Conservation (phyloP, 768 basidiomycete species). For the Podaxis rugospora region DNA sequence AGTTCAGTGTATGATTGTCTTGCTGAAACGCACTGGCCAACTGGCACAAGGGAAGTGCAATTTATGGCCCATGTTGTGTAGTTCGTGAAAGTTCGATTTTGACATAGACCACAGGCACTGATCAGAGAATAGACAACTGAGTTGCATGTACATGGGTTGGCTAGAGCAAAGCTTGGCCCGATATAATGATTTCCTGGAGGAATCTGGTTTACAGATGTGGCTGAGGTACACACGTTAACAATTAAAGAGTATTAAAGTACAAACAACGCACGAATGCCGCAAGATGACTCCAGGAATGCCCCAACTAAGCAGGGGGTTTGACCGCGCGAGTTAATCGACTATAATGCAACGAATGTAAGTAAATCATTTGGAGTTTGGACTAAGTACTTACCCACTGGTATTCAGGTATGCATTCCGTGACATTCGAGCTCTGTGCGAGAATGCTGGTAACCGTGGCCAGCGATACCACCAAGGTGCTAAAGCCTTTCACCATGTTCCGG, state of each 20-base stretch:
- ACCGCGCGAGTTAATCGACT: constrained; percentile 35
- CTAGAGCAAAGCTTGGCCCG: constrained; percentile 30
- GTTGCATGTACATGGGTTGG: constrained; percentile 48
- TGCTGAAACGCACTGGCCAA: constrained; percentile 1
- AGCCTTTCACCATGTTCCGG: constrained; percentile 11
- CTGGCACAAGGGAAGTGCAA: constrained; percentile 28
- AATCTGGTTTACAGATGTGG: constrained; percentile 32
- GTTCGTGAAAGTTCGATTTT: constrained; percentile 35
- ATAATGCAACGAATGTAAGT: background rate
- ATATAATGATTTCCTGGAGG: constrained; percentile 35
- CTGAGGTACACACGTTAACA: constrained; percentile 20
- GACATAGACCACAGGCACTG: constrained; percentile 59
- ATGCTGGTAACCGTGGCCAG: constrained; percentile 16
- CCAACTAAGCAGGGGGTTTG: constrained; percentile 50
- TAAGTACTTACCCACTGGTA: constrained; percentile 32
- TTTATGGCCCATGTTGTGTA: constrained; percentile 35
- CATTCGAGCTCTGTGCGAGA: constrained; percentile 31
- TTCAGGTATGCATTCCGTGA: constrained; percentile 28
- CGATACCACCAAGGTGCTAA: constrained; percentile 11
- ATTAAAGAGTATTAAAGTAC: too few relatives aligned
- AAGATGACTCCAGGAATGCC: constrained; percentile 43
- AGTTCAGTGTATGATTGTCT: background rate
- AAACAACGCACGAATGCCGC: constrained; percentile 18
- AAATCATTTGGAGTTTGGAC: background rate
- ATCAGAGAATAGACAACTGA: constrained; percentile 54